Percentiles rank a stretch among this genome's conserved stretches.
These are phyloP conservation scores for Trametes polyzona DNA, from an alignment of 1,284 basidiomycete species.

Conservation along the genomic window DNA sequence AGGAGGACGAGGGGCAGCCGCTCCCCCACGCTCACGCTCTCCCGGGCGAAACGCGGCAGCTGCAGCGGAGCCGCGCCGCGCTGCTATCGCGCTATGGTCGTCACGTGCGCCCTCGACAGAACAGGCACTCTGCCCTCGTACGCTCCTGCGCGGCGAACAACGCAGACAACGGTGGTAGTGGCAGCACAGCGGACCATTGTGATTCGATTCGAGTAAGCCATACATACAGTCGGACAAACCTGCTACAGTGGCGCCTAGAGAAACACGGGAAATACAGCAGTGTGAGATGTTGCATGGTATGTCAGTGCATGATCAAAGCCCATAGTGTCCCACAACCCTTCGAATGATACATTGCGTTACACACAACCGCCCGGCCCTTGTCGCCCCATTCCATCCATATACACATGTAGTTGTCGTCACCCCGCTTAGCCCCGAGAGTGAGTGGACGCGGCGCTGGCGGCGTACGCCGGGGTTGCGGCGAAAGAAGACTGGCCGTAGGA, in stretches of 20 bases:
- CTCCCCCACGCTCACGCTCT: too few relatives aligned
- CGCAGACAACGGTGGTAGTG: slow-evolving; percentile 12
- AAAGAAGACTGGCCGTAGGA: slow-evolving; percentile 24
- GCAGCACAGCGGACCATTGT: slow-evolving; percentile 17
- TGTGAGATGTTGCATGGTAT: slow-evolving; percentile 23
- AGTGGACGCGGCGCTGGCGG: slow-evolving; percentile 23
- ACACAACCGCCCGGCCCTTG: too few relatives aligned
- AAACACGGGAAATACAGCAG: slow-evolving; percentile 24
- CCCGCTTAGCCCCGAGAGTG: slow-evolving; percentile 25
- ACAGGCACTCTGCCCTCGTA: slow-evolving; percentile 11
- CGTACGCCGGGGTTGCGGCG: slow-evolving; percentile 19
- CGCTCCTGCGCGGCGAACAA: background rate
- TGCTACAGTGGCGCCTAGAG: slow-evolving; percentile 27
- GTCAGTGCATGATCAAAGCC: slow-evolving; percentile 17
- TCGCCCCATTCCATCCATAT: slow-evolving; percentile 1
- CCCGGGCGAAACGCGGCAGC: background rate
- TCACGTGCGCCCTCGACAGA: slow-evolving; percentile 20
- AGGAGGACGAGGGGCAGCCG: background rate
- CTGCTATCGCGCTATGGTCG: slow-evolving; percentile 19
- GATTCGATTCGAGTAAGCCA: slow-evolving; percentile 21
- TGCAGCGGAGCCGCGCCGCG: slow-evolving; percentile 8
- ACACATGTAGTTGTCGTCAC: background rate
- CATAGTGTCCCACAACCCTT: slow-evolving; percentile 16
- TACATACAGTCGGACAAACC: slow-evolving; percentile 21
- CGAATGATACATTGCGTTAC: slow-evolving; percentile 3